Conservation (phyloP, 345 rosid species). For the Citrus reticulata region DNA sequence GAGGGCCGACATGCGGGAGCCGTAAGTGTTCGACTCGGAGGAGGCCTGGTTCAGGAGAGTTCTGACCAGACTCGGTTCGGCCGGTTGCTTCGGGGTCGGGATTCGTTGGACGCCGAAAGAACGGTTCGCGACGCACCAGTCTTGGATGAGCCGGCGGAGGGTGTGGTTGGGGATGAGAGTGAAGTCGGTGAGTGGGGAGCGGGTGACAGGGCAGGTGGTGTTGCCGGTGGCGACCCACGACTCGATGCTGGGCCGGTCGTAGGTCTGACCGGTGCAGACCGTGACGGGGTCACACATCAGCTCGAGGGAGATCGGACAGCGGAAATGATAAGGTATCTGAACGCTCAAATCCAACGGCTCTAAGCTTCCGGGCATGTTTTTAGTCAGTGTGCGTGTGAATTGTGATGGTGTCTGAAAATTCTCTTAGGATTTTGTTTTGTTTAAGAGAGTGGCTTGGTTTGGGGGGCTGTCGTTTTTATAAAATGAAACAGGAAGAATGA, state of each 20-base stretch:
- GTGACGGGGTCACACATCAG: conserved; percentile 98
- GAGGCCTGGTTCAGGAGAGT: conserved; percentile 59
- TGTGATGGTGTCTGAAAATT: conserved; percentile 23
- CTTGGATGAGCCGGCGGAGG: conserved; percentile 95
- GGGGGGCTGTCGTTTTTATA: conserved; percentile 7
- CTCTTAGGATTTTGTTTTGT: conserved; percentile 19
- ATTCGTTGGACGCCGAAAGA: conserved; percentile 77
- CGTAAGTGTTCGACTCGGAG: conserved; percentile 33
- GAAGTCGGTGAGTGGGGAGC: conserved; percentile 69
- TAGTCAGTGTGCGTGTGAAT: not conserved
- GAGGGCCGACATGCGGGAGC: conserved; percentile 65
- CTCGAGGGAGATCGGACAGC: conserved; percentile 95
- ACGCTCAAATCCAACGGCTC: conserved; percentile 77
- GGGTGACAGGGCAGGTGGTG: conserved; percentile 90
- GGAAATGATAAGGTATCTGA: conserved; percentile 88
- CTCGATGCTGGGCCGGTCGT: conserved; percentile 94
- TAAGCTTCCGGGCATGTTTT: conserved; percentile 54
- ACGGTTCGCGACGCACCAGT: conserved; percentile 94
- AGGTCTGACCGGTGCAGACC: conserved; percentile 87
- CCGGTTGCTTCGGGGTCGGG: conserved; percentile 96
- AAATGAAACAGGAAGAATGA: conserved; percentile 19
- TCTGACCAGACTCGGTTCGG: conserved; percentile 69
- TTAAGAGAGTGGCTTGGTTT: not conserved
- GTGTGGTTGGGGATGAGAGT: conserved; percentile 95
- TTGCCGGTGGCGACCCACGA: conserved; percentile 95